phyloP scores from a whole-genome alignment of 768 basidiomycete species.

The Kondoa subrosea region DNA sequence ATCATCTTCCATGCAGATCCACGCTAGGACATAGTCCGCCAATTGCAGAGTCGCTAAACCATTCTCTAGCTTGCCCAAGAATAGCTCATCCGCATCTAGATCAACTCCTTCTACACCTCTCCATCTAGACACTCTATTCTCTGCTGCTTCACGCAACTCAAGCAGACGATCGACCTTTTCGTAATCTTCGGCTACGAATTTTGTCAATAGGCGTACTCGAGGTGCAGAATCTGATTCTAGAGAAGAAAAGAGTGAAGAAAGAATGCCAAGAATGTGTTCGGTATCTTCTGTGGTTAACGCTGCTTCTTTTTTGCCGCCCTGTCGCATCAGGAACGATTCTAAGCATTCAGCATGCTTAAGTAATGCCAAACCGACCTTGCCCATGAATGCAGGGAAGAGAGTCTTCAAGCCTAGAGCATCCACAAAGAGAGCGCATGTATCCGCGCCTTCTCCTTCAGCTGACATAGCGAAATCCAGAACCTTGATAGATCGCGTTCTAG shows the following conservation, averaged over 20 bases:
- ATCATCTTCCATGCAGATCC: conserved; percentile 95
- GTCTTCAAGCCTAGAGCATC: conserved; percentile 75
- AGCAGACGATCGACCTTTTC: conserved; percentile 87
- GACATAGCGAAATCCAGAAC: conserved; percentile 71
- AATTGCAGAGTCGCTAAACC: conserved; percentile 80
- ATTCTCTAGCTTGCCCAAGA: conserved; percentile 68
- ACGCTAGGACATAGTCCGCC: conserved; percentile 82
- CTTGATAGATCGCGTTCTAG: conserved; percentile 72
- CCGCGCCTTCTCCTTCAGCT: conserved; percentile 45
- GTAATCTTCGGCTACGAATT: conserved; percentile 83
- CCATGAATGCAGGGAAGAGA: conserved; percentile 81
- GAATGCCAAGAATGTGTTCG: conserved; percentile 70
- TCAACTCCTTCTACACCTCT: conserved; percentile 49
- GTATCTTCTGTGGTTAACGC: conserved; percentile 47
- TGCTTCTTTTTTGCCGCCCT: conserved; percentile 53
- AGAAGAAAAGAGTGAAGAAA: conserved; percentile 71
- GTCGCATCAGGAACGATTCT: conserved; percentile 11
- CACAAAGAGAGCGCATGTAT: conserved; percentile 65
- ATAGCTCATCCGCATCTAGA: conserved; percentile 54
- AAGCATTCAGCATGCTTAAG: neutral
- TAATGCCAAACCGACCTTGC: conserved; percentile 46
- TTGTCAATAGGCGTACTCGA: conserved; percentile 65
- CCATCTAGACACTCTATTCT: conserved; percentile 43
- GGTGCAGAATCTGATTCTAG: conserved; percentile 66
- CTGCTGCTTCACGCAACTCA: conserved; percentile 62